Percentiles rank a stretch among this genome's conserved stretches.
Conservation (phyloP, 441 rosid genomes). For the Euphorbia celastroides region DNA sequence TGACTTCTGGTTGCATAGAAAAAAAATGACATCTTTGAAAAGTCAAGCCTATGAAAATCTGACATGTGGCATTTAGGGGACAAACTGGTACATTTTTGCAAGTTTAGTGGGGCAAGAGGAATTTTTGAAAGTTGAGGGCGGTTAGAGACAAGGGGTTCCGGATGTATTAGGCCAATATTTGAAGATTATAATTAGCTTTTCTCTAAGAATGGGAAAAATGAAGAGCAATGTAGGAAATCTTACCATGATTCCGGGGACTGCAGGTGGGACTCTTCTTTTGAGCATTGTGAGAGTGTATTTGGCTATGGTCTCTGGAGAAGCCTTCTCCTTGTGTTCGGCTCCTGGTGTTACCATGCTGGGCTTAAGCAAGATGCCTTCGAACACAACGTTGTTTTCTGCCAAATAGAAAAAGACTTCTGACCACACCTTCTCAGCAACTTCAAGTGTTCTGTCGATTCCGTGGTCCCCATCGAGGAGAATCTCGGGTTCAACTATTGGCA, state of each 20-base stretch:
- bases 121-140: no score
- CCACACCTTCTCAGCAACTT: conserved; percentile 99
- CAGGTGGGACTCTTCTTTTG: conserved; percentile 88
- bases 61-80: no score
- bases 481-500: conserved; percentile 98
- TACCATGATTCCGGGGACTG: conserved; percentile 98
- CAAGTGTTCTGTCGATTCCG: conserved; percentile 87
- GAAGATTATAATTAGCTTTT: background rate
- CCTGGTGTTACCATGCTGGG: conserved; percentile 99
- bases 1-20: no score
- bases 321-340: conserved; percentile 89
- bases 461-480: conserved; percentile 98
- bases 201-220: background rate
- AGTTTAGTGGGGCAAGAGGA: no score
- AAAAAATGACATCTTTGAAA: no score
- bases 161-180: no score
- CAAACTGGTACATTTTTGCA: no score
- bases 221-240: conserved; percentile 10
- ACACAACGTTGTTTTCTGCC: conserved; percentile 83
- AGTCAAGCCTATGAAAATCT: no score
- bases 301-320: conserved; percentile 84
- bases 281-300: conserved; percentile 87
- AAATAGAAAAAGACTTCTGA: conserved; percentile 92
- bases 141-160: no score
- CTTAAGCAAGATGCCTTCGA: conserved; percentile 92